Evolutionary conservation across 176 grass and related monocot species (phyloP).

Genomic region (Avena insularis): DNA sequence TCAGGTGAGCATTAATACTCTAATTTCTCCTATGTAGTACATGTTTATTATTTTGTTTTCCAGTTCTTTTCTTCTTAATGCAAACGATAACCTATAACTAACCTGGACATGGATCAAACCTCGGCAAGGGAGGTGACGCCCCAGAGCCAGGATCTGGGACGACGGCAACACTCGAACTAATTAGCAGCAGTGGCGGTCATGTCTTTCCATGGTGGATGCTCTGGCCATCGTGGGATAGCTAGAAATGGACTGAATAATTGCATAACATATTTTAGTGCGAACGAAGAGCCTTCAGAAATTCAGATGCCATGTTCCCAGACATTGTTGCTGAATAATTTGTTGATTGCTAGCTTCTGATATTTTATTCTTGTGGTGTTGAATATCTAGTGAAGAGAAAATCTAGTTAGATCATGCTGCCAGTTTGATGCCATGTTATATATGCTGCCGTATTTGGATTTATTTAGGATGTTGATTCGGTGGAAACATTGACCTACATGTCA

Average conservation of each 20-base stretch:
- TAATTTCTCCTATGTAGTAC: not conserved
- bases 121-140: not conserved
- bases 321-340: conserved; percentile 12
- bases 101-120: conserved; percentile 10
- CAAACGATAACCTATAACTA: not conserved
- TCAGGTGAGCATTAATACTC: conserved; percentile 29
- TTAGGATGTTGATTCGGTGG: not conserved
- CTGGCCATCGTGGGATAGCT: not conserved
- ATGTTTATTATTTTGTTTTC: not conserved
- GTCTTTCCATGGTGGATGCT: conserved; percentile 43
- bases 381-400: not conserved
- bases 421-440: too few species aligned
- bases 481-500: not conserved
- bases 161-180: not conserved
- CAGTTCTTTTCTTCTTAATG: not conserved
- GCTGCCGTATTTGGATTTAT: not conserved
- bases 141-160: not conserved
- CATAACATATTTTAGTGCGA: not conserved
- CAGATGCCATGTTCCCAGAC: not conserved
- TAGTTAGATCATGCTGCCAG: too few species aligned
- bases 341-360: conserved; percentile 17
- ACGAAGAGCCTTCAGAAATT: not conserved
- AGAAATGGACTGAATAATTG: not conserved
- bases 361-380: not conserved
- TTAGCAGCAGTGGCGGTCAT: not conserved